Evolutionary conservation across 345 rosid genomes (phyloP), one percentile per base, ranked within the genome.

Genomic region (Salix koriyanagi): DNA sequence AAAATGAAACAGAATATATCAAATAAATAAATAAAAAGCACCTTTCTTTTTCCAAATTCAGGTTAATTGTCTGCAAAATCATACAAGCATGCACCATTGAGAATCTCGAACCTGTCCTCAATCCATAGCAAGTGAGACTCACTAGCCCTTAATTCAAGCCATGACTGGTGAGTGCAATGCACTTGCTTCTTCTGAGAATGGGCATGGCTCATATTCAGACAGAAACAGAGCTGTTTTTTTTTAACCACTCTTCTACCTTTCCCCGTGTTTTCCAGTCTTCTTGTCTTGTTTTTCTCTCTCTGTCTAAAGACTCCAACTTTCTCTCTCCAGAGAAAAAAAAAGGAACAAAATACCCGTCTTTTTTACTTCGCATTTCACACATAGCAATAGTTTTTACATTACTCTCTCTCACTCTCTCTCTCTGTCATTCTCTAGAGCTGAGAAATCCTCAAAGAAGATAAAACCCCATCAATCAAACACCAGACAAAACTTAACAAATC

Each of bases 341-440:
- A 44, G 41, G 30, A 72, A 25, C 28, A 37, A 48, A 58, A 77
- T 15, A 11, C 18, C 5, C 80, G 60, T 42, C 66, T 77, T 78
- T 83, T 83, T 84, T 70, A 78, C 84, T 77, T 79, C 74, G 79
- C 77, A 74, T 73, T 85, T 79, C 83, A 52, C 69, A 77, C 72
- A 50, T 19, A 54, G 78, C 79, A 84, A 89, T 86, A 90, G 91
- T 87, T 89, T 84, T 84, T 74, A 69, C 81, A 86, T 85, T 79
- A 76, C 67, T 46, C 36, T 60, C 10, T 60, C 36, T 34, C 36
- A 0, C 12, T 44, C 30, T 30, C 18, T 16, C 42, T 70, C 80
- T 85, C 81, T 79, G 79, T 72, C 71, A 69, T 56, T 68, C 54
- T 80, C 82, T 82, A 80, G 72, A 76, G 70, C 83, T 67, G 78